phyloP scores from a whole-genome alignment of 2,329 filamentous ascomycete genomes.

The Raffaelea deltoideospora region DNA sequence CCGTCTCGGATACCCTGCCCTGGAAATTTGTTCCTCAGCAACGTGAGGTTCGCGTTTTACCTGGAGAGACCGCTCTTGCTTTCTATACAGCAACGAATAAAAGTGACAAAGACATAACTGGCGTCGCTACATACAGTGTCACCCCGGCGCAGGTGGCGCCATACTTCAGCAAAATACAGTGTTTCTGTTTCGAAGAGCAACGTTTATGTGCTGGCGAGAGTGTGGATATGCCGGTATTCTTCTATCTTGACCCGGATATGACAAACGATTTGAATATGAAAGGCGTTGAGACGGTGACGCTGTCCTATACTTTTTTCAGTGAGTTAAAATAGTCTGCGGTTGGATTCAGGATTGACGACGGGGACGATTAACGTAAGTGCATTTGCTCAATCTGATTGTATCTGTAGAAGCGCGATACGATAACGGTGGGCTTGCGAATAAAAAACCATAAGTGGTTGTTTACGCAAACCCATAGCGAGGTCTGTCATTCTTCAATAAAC shows the following conservation, averaged over 20 bases:
- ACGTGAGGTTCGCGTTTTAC: constrained; percentile 85
- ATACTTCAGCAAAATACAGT: constrained; percentile 99
- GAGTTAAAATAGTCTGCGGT: no score
- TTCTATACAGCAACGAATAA: constrained; percentile 97
- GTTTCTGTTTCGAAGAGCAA: constrained; percentile 98
- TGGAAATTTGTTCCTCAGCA: constrained; percentile 98
- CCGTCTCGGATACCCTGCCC: constrained; percentile 83
- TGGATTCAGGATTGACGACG: no score
- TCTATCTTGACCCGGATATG: constrained; percentile 95
- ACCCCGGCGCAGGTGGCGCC: constrained; percentile 90
- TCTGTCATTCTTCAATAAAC: no score
- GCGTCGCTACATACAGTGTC: constrained; percentile 93
- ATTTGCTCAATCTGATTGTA: no score
- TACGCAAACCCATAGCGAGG: no score
- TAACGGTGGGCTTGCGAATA: no score
- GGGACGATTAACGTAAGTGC: no score
- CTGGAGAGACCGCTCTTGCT: constrained; percentile 89
- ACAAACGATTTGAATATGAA: constrained; percentile 85
- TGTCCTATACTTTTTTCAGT: constrained; percentile 99
- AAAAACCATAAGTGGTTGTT: no score
- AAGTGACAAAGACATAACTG: constrained; percentile 84
- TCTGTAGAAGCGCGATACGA: no score
- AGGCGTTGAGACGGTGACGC: constrained; percentile 83
- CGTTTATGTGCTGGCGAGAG: constrained; percentile 87
- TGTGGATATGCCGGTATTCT: constrained; percentile 99